These are phyloP conservation scores for Candida coquimbonensis DNA, from an alignment of 805 yeast species.

Conservation along the genomic window DNA sequence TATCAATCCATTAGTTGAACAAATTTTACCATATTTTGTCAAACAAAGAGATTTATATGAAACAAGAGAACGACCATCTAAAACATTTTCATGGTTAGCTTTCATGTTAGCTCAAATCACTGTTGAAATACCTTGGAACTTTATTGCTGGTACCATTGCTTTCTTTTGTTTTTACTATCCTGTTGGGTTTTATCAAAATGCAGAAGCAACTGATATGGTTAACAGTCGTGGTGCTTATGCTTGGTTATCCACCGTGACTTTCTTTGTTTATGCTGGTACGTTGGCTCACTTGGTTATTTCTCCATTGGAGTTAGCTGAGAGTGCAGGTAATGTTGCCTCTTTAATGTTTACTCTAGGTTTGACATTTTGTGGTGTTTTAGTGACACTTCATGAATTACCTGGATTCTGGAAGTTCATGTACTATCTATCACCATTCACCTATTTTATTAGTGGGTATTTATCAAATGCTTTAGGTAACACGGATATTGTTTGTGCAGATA, in stretches of 20 bases:
- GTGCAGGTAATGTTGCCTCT: constrained; percentile 55
- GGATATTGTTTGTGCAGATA: constrained; percentile 36
- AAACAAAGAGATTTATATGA: constrained; percentile 61
- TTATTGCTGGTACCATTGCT: constrained; percentile 53
- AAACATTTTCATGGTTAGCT: constrained; percentile 60
- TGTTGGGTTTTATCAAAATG: constrained; percentile 56
- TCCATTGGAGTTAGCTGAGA: constrained; percentile 49
- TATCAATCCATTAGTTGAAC: constrained; percentile 52
- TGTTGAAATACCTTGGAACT: constrained; percentile 62
- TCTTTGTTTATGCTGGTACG: constrained; percentile 42
- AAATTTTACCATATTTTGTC: constrained; percentile 55
- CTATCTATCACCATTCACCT: constrained; percentile 62
- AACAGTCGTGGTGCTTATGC: constrained; percentile 50
- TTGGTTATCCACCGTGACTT: constrained; percentile 39
- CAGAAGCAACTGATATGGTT: constrained; percentile 47
- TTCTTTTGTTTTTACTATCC: constrained; percentile 69
- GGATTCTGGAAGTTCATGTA: constrained; percentile 78
- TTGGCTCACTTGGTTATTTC: constrained; percentile 53
- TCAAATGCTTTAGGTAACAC: constrained; percentile 47
- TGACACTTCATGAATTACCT: constrained; percentile 44
- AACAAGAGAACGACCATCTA: constrained; percentile 68
- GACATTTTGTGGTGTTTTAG: constrained; percentile 72
- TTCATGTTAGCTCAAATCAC: constrained; percentile 56
- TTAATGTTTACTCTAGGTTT: constrained; percentile 53
- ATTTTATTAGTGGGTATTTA: constrained; percentile 48